phyloP scores from a whole-genome alignment of 2,329 filamentous ascomycete genomes.

The Fusarium sp. region DNA sequence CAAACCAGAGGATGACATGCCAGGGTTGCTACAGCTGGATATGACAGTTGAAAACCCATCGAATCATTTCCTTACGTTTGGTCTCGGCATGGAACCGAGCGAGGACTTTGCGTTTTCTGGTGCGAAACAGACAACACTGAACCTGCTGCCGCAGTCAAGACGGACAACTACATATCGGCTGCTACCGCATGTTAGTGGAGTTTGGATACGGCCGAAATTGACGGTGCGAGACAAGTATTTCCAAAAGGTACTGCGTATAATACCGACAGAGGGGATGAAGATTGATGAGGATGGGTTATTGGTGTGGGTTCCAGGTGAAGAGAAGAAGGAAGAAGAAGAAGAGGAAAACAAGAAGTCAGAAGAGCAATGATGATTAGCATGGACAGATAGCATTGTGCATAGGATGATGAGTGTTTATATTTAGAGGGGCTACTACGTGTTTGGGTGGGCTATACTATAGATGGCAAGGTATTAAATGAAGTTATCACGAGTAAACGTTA shows the following conservation, averaged over 20 bases:
- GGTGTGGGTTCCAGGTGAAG: conserved; percentile 67
- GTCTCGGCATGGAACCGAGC: conserved; percentile 89
- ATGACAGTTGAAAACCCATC: conserved; percentile 92
- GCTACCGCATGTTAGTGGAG: conserved; percentile 72
- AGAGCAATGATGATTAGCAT: conserved; percentile 20
- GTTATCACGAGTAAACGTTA: conserved; percentile 21
- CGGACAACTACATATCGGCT: conserved; percentile 80
- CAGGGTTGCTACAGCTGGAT: conserved; percentile 60
- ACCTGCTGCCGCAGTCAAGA: conserved; percentile 84
- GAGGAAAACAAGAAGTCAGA: conserved; percentile 22
- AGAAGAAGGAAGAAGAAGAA: conserved; percentile 40
- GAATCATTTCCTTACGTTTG: conserved; percentile 94
- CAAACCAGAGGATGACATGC: conserved; percentile 43
- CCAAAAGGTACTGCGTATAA: conserved; percentile 86
- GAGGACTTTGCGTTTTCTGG: conserved; percentile 95
- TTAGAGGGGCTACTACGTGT: conserved; percentile 3
- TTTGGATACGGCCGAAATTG: conserved; percentile 78
- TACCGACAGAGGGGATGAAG: conserved; percentile 80
- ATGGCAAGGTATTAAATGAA: conserved; percentile 22
- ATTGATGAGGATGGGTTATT: conserved; percentile 72
- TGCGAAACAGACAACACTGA: conserved; percentile 81
- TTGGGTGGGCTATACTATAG: conserved; percentile 17
- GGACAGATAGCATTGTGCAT: conserved; percentile 5
- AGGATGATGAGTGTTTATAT: conserved; percentile 5
- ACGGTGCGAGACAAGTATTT: conserved; percentile 91